Conservation (phyloP, 2,329 filamentous ascomycete species). For the Diaporthe sp. region DNA sequence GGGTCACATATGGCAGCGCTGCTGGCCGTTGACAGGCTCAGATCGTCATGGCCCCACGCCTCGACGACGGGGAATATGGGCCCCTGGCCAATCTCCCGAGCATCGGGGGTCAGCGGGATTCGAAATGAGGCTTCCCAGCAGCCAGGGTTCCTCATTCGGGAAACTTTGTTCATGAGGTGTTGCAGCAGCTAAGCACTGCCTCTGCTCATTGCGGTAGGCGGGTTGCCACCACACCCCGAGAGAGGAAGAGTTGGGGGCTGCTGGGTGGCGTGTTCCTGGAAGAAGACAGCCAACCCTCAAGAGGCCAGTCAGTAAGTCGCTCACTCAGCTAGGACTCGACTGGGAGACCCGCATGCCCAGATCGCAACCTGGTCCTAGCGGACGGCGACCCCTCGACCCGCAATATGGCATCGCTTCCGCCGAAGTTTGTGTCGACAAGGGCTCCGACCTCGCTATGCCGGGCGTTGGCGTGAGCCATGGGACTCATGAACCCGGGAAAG, state of each 20-base stretch:
- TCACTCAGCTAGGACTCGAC: slow-evolving; percentile 4
- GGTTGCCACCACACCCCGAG: slow-evolving; percentile 8
- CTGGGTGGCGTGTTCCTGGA: slow-evolving; percentile 2
- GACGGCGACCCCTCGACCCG: slow-evolving; percentile 32
- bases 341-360: slow-evolving; percentile 26
- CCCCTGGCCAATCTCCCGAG: slow-evolving; percentile 31
- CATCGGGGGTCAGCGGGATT: slow-evolving; percentile 23
- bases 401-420: slow-evolving; percentile 29
- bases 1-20: background rate
- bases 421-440: slow-evolving; percentile 23
- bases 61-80: slow-evolving; percentile 24
- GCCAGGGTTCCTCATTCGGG: slow-evolving; percentile 9
- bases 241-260: background rate
- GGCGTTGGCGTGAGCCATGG: slow-evolving; percentile 23
- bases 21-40: slow-evolving; percentile 27
- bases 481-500: slow-evolving; percentile 33
- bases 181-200: slow-evolving; percentile 26
- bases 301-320: slow-evolving; percentile 15
- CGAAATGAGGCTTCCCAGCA: slow-evolving; percentile 24
- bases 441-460: slow-evolving; percentile 30
- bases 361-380: slow-evolving; percentile 26
- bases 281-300: background rate
- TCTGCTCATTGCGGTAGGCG: slow-evolving; percentile 15
- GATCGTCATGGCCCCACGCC: slow-evolving; percentile 21
- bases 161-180: slow-evolving; percentile 20